Evolutionary conservation across 1,284 basidiomycete genomes (phyloP), one percentile per base, ranked within the genome.

Genomic region (Malassezia pachydermatis): DNA sequence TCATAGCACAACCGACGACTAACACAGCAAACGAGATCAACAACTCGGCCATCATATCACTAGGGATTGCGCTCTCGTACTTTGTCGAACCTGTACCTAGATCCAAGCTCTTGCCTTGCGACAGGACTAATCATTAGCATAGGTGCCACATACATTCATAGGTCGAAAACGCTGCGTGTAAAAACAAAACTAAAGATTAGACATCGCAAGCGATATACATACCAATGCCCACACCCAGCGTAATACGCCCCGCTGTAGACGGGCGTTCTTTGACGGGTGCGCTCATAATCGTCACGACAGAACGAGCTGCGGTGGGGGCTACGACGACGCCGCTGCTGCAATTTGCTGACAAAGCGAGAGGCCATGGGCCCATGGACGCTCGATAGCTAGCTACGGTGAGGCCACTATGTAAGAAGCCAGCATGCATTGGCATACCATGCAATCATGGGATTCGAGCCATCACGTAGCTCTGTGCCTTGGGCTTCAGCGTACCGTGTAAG

Each of bases 391-490:
- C n/a, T 19, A 14, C 22, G 25, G n/a, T 14, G 28, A 13, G 7
- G 9, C 40, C 13, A 25, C 43, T 54, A 68, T 11, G 67, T 62
- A 16, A 71, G 48, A 51, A 69, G 62, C 63, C 66, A 69, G 67
- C 87, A 86, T 56, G 88, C 87, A 74, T 92, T 92, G 69, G 83
- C 80, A 69, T 92, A 92, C 70, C 81, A 86, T 58, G 84, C 81
- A 48, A 89, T 62, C 76, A 92, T 76, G 2, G 88, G 88, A 69
- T 92, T 92, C 70, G 86, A 83, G 36, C 88, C 86, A 62, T 80
- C 89, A 53, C 75, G 73, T 33, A 86, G 72, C 41, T 76, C 75
- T 16, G 86, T 87, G 70, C 75, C 76, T 44, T 76, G 75, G 23
- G 84, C 65, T 59, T 88, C 82, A 22, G 80, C 86, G 64, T 88